phyloP scores from a whole-genome alignment of 1,284 basidiomycete genomes.

The Cystobasidium sp. region DNA sequence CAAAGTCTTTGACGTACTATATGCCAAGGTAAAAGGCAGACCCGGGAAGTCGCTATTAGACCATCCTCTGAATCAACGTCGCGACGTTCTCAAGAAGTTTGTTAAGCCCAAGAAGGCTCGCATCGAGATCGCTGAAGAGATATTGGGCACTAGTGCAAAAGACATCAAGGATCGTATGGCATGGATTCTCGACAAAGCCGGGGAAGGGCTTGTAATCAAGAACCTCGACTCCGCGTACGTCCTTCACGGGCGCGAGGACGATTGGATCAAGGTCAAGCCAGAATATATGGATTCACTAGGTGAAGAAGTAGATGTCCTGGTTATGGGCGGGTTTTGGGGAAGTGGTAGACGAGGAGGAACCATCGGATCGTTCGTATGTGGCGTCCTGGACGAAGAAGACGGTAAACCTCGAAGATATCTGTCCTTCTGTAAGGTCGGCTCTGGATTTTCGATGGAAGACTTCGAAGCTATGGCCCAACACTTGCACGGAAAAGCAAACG shows the following conservation, averaged over 20 bases:
- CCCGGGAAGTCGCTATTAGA: constrained; percentile 58
- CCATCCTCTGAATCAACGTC: constrained; percentile 58
- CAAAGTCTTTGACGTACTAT: constrained; percentile 91
- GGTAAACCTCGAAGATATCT: constrained; percentile 67
- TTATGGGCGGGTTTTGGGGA: constrained; percentile 66
- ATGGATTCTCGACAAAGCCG: constrained; percentile 74
- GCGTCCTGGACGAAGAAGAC: constrained; percentile 56
- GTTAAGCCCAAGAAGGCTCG: constrained; percentile 71
- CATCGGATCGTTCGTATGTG: constrained; percentile 59
- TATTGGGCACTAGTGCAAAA: constrained; percentile 72
- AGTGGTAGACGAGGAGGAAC: constrained; percentile 57
- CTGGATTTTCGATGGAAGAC: constrained; percentile 80
- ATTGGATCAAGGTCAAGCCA: constrained; percentile 95
- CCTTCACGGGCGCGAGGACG: constrained; percentile 79
- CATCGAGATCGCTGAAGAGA: constrained; percentile 75
- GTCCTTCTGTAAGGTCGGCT: constrained; percentile 81
- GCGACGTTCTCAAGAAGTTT: constrained; percentile 54
- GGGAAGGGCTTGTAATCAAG: constrained; percentile 91
- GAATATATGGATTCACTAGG: constrained; percentile 73
- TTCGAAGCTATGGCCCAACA: constrained; percentile 70
- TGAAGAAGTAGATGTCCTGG: constrained; percentile 77
- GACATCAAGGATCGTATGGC: constrained; percentile 80
- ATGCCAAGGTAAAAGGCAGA: constrained; percentile 65
- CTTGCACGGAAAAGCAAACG: constrained; percentile 56
- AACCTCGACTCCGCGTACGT: constrained; percentile 76